Conservation (phyloP, 257 asterid genomes). For the Solanum chiquidenum region DNA sequence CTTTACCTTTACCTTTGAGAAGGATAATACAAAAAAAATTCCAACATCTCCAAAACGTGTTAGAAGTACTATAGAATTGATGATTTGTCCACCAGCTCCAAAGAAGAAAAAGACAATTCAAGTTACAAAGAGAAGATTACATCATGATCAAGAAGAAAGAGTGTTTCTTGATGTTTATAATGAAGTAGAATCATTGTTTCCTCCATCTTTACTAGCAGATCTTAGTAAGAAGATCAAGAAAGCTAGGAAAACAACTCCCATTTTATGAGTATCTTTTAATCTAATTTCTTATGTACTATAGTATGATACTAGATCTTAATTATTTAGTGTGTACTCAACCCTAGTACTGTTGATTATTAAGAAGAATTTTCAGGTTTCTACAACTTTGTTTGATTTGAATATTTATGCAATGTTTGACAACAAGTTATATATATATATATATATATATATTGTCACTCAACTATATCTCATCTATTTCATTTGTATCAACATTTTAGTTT, state of each 20-base stretch:
- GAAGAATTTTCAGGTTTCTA: background rate
- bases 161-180: constrained; percentile 36
- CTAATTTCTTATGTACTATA: background rate
- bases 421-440: background rate
- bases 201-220: constrained; percentile 33
- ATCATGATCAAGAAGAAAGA: background rate
- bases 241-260: constrained; percentile 21
- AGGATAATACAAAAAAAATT: background rate
- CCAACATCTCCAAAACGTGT: constrained; percentile 9
- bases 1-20: background rate
- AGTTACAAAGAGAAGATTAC: constrained; percentile 12
- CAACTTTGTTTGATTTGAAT: background rate
- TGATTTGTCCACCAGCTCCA: constrained; percentile 57
- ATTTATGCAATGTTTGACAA: background rate
- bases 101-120: constrained; percentile 46
- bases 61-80: background rate
- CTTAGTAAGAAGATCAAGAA: constrained; percentile 49
- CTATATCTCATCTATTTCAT: background rate
- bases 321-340: background rate
- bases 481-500: background rate
- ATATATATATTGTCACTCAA: background rate
- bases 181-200: constrained; percentile 43
- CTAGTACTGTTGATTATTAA: background rate
- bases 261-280: background rate
- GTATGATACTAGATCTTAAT: background rate